These are phyloP conservation scores for Elsinoe ampelina DNA, from an alignment of 2,329 filamentous ascomycete species.

Conservation along the genomic window DNA sequence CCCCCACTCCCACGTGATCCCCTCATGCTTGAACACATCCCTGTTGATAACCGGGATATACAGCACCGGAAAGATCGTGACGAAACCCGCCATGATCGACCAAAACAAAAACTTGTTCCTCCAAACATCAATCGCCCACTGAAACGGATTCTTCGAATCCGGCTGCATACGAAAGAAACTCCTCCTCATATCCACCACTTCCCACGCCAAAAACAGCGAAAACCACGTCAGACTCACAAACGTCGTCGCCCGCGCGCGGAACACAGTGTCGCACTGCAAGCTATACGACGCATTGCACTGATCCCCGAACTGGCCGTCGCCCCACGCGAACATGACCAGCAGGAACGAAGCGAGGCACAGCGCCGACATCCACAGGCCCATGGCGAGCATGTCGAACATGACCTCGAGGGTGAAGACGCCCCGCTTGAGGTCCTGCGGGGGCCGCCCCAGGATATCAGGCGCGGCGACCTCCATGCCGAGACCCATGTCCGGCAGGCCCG, in stretches of 20 bases:
- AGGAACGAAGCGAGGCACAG: slow-evolving; percentile 54
- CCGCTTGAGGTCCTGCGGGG: slow-evolving; percentile 58
- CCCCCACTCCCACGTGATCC: slow-evolving; percentile 61
- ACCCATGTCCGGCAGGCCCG: slow-evolving; percentile 78
- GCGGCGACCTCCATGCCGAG: slow-evolving; percentile 70
- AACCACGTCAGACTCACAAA: slow-evolving; percentile 71
- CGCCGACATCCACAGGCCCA: slow-evolving; percentile 67
- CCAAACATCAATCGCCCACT: slow-evolving; percentile 61
- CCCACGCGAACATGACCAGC: slow-evolving; percentile 54
- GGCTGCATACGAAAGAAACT: slow-evolving; percentile 69
- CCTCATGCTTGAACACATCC: slow-evolving; percentile 55
- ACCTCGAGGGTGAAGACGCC: slow-evolving; percentile 74
- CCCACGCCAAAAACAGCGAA: slow-evolving; percentile 68
- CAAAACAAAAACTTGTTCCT: slow-evolving; percentile 56
- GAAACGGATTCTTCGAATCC: slow-evolving; percentile 48
- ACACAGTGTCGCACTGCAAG: slow-evolving; percentile 51
- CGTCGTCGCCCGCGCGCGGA: slow-evolving; percentile 62
- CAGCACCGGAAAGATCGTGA: slow-evolving; percentile 38
- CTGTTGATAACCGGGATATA: slow-evolving; percentile 62
- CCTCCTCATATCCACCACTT: slow-evolving; percentile 63
- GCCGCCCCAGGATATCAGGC: slow-evolving; percentile 67
- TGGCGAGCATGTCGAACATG: slow-evolving; percentile 68
- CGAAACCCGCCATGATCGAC: slow-evolving; percentile 35
- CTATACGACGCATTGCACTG: slow-evolving; percentile 52
- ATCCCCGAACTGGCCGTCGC: slow-evolving; percentile 41